Percentiles rank a stretch among this genome's conserved stretches.
Conservation (phyloP, 257 asterid species). For the Primulina huaijiensis region DNA sequence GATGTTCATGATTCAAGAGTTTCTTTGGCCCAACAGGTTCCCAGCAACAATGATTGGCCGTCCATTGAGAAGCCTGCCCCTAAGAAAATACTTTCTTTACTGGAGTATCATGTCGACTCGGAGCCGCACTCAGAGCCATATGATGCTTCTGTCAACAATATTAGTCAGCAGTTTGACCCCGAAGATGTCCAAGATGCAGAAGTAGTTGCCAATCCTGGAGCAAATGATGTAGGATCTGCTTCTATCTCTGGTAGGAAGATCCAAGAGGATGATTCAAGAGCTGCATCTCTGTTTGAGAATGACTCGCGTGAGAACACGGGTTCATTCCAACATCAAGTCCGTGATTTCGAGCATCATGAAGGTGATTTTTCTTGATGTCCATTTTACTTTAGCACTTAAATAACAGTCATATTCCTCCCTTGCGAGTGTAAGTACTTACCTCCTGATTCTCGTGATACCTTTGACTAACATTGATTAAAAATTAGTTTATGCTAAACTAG, state of each 20-base stretch:
- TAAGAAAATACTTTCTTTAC: slow-evolving; percentile 29
- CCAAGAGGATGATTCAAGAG: slow-evolving; percentile 54
- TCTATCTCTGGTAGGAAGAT: slow-evolving; percentile 43
- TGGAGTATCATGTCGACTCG: slow-evolving; percentile 43
- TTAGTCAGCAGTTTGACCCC: slow-evolving; percentile 34
- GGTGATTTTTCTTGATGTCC: slow-evolving; percentile 36
- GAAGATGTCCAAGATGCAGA: slow-evolving; percentile 51
- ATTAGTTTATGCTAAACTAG: neutral
- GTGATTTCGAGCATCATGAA: slow-evolving; percentile 44
- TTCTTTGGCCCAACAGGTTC: slow-evolving; percentile 40
- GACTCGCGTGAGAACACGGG: slow-evolving; percentile 38
- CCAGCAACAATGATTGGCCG: slow-evolving; percentile 67
- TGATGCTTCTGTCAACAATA: slow-evolving; percentile 32
- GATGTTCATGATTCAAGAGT: slow-evolving; percentile 37
- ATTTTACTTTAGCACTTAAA: neutral
- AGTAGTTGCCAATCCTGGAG: slow-evolving; percentile 35
- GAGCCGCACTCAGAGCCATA: slow-evolving; percentile 50
- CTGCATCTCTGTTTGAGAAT: slow-evolving; percentile 46
- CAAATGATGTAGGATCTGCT: slow-evolving; percentile 39
- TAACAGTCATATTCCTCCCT: neutral
- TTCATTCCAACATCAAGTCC: slow-evolving; percentile 42
- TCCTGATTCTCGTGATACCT: slow-evolving; percentile 1
- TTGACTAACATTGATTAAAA: neutral
- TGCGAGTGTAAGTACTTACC: slow-evolving; percentile 11
- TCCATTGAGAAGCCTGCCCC: slow-evolving; percentile 54